Evolutionary conservation across 1,284 basidiomycete genomes (phyloP).

Genomic region (Schizophyllum commune): DNA sequence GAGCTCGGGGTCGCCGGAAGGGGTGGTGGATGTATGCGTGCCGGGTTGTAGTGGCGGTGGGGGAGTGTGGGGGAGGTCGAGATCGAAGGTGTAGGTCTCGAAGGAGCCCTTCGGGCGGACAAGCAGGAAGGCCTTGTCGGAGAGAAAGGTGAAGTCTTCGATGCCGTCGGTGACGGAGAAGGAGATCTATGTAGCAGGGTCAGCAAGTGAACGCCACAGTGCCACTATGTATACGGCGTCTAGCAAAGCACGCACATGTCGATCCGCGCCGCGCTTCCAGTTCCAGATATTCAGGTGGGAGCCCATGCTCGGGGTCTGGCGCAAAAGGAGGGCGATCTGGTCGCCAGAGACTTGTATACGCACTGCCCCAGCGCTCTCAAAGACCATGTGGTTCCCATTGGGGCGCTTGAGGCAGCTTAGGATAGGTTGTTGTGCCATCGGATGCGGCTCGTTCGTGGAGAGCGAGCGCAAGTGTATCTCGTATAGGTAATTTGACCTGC

Average conservation of each 20-base stretch:
- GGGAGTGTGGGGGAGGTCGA: not conserved
- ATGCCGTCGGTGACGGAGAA: slow-evolving; percentile 31
- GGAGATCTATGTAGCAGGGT: slow-evolving; percentile 22
- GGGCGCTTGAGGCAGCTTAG: slow-evolving; percentile 18
- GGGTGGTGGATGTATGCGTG: slow-evolving; percentile 21
- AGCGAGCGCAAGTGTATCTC: slow-evolving; percentile 41
- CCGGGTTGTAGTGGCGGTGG: not conserved
- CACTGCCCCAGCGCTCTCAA: slow-evolving; percentile 32
- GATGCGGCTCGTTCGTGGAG: slow-evolving; percentile 40
- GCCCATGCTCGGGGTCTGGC: slow-evolving; percentile 31
- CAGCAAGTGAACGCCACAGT: not conserved
- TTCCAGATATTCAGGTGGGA: slow-evolving; percentile 40
- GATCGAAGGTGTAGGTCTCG: slow-evolving; percentile 36
- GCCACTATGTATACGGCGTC: no score
- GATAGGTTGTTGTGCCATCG: slow-evolving; percentile 16
- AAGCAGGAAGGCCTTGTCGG: slow-evolving; percentile 34
- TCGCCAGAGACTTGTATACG: slow-evolving; percentile 39
- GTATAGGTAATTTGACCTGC: slow-evolving; percentile 33
- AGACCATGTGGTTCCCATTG: slow-evolving; percentile 15
- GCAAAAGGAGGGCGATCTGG: slow-evolving; percentile 37
- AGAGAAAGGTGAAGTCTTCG: slow-evolving; percentile 44
- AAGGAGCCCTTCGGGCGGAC: slow-evolving; percentile 35
- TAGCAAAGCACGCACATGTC: slow-evolving; percentile 23
- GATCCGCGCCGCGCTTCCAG: slow-evolving; percentile 29
- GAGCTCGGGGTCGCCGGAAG: slow-evolving; percentile 21